Evolutionary conservation across 768 basidiomycete genomes (phyloP).

Genomic region (Tricholoma hemisulphureum): DNA sequence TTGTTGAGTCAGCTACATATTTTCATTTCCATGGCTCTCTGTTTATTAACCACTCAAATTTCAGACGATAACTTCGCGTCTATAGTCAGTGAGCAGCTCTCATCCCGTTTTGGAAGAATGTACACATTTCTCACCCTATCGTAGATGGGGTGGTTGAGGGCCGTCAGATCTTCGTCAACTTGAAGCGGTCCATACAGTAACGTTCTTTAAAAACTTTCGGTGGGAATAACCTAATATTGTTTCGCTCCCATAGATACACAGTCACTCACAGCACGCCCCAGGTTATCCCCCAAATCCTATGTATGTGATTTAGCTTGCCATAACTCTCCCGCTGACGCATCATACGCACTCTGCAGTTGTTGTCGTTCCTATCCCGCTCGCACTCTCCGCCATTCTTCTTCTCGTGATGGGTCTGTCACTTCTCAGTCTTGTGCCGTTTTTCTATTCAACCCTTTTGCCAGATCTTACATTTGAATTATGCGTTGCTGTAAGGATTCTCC

Average conservation of each 20-base stretch:
- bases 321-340: conserved; percentile 1
- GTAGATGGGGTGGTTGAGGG: conserved; percentile 68
- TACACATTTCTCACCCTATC: background rate
- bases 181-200: conserved; percentile 70
- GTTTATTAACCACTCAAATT: background rate
- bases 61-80: conserved; percentile 72
- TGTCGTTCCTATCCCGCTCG: conserved; percentile 64
- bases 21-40: background rate
- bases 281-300: conserved; percentile 66
- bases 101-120: background rate
- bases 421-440: background rate
- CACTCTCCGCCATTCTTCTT: conserved; percentile 66
- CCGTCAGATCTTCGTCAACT: conserved; percentile 66
- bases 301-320: conserved; percentile 32
- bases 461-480: conserved; percentile 73
- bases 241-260: conserved; percentile 46
- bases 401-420: conserved; percentile 58
- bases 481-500: conserved; percentile 48
- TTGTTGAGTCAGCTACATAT: conserved; percentile 47
- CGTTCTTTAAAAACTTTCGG: conserved; percentile 8
- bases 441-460: conserved; percentile 20
- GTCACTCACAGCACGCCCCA: conserved; percentile 67
- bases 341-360: conserved; percentile 42
- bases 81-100: conserved; percentile 54
- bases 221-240: background rate